Conservation (phyloP, 2,329 filamentous ascomycete species). For the Verticillium zaregamsianum region DNA sequence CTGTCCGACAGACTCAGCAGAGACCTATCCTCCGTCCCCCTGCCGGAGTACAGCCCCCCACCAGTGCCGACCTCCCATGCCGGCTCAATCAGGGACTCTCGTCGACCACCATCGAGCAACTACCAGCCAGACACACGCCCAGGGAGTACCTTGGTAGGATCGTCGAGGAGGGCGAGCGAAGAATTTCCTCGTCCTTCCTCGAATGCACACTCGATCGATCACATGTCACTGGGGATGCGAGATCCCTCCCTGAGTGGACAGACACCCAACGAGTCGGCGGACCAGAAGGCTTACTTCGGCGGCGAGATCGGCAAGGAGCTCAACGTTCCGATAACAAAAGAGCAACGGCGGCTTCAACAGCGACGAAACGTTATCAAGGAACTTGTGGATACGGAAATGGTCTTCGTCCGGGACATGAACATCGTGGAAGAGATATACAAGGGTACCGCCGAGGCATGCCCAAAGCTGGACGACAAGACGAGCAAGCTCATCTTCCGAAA, state of each 20-base stretch:
- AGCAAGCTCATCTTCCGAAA: constrained; percentile 91
- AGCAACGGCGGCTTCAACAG: constrained; percentile 70
- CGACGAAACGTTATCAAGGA: constrained; percentile 86
- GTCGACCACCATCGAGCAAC: constrained; percentile 28
- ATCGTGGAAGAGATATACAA: constrained; percentile 98
- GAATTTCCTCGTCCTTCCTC: constrained; percentile 38
- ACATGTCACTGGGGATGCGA: constrained; percentile 37
- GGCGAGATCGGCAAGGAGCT: constrained; percentile 30
- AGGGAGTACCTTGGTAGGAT: constrained; percentile 36
- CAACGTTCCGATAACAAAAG: constrained; percentile 42
- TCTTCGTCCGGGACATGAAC: constrained; percentile 92
- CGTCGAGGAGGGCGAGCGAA: constrained; percentile 40
- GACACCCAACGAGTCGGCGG: constrained; percentile 31
- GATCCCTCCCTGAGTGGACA: constrained; percentile 34
- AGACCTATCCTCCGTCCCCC: constrained; percentile 25
- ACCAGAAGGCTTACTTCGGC: constrained; percentile 24
- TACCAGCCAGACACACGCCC: constrained; percentile 38
- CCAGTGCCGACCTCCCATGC: constrained; percentile 38
- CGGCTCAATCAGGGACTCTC: constrained; percentile 22
- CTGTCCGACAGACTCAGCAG: constrained; percentile 27
- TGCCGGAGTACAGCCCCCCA: constrained; percentile 48
- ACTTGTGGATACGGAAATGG: constrained; percentile 85
- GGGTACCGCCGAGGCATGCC: constrained; percentile 78
- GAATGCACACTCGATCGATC: constrained; percentile 42
- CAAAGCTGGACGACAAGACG: constrained; percentile 76